Evolutionary conservation across 495 filamentous ascomycete genomes (phyloP).

Genomic region (Zalerion maritima): DNA sequence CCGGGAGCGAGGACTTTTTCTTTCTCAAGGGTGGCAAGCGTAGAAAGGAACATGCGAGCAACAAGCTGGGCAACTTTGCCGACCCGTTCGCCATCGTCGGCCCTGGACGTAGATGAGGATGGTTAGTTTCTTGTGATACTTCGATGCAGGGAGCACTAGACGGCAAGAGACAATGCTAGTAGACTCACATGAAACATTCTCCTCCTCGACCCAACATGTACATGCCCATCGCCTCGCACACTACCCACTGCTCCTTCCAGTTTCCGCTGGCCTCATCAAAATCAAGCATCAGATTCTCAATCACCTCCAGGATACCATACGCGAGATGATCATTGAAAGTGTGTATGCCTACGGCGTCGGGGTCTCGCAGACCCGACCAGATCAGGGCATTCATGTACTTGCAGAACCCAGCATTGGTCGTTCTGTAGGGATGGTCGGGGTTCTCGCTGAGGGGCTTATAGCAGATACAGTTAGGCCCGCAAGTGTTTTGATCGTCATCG

Average conservation of each 20-base stretch:
- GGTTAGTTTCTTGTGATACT: not conserved
- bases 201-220: constrained; percentile 4
- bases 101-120: constrained; percentile 10
- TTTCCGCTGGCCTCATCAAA: constrained; percentile 14
- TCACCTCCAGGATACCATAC: constrained; percentile 19
- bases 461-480: constrained; percentile 23
- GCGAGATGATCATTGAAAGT: constrained; percentile 21
- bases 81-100: constrained; percentile 14
- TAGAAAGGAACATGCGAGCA: constrained; percentile 22
- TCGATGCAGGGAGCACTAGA: constrained; percentile 1
- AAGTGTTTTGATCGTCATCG: constrained; percentile 5
- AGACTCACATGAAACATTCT: not conserved
- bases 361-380: constrained; percentile 13
- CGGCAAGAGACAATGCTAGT: not conserved
- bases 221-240: constrained; percentile 15
- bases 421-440: constrained; percentile 24
- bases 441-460: constrained; percentile 20
- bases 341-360: constrained; percentile 23
- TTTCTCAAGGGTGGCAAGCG: constrained; percentile 20
- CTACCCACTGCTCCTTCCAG: constrained; percentile 21
- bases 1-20: constrained; percentile 12
- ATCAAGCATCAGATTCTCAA: constrained; percentile 25
- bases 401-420: constrained; percentile 20
- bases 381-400: constrained; percentile 11
- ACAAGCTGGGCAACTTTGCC: constrained; percentile 10